Conservation (phyloP, 441 rosid genomes). For the Adansonia gregorii region DNA sequence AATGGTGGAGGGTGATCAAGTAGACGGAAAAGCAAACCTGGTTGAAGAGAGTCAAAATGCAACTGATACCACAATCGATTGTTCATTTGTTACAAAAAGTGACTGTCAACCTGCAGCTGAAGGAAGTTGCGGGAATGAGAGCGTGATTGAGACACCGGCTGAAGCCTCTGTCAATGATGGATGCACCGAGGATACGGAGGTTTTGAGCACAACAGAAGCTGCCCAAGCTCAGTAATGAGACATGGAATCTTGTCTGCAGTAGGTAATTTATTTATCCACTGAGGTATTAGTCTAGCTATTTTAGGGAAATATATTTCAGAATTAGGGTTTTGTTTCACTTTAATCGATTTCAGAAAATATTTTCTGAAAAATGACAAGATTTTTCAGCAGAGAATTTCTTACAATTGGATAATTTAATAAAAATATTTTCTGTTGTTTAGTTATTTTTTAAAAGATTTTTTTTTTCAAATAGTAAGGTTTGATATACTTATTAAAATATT, state of each 20-base stretch:
- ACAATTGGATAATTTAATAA: neutral
- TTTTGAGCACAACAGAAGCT: constrained; percentile 28
- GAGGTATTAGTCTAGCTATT: constrained; percentile 10
- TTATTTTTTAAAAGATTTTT: neutral
- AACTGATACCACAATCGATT: constrained; percentile 13
- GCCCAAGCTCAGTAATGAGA: neutral
- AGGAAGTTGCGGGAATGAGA: neutral
- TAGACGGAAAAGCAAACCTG: constrained; percentile 6
- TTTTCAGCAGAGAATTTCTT: neutral
- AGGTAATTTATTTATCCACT: neutral
- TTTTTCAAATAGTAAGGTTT: too few species aligned
- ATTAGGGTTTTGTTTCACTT: constrained; percentile 7
- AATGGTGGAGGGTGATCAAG: constrained; percentile 35
- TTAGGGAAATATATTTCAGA: neutral
- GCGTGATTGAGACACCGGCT: neutral
- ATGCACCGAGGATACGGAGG: constrained; percentile 34
- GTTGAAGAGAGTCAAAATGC: constrained; percentile 36
- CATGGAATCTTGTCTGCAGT: neutral
- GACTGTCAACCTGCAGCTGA: constrained; percentile 28
- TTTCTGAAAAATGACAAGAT: neutral
- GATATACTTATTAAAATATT: too few species aligned
- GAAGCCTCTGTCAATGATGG: constrained; percentile 12
- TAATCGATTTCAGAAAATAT: neutral
- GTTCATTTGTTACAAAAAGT: constrained; percentile 25
- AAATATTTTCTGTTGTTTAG: neutral